phyloP scores from a whole-genome alignment of 148 eudicot genomes.

The Suaeda aralocaspica region DNA sequence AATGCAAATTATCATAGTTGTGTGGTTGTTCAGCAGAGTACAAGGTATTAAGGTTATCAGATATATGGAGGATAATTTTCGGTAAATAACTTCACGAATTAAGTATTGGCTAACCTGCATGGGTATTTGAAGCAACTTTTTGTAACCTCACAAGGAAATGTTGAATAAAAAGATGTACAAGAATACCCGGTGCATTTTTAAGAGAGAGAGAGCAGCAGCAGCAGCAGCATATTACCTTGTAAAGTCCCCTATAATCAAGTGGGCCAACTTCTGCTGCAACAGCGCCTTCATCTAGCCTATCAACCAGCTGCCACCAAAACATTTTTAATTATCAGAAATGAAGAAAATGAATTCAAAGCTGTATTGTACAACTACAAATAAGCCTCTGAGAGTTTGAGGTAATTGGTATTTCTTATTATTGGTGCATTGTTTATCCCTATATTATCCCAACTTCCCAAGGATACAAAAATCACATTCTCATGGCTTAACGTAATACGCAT shows the following conservation, averaged over 20 bases:
- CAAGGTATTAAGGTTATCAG: too few relatives aligned
- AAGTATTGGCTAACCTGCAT: too few relatives aligned
- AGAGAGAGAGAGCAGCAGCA: too few relatives aligned
- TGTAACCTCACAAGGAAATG: too few relatives aligned
- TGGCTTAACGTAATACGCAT: background rate
- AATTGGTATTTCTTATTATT: background rate
- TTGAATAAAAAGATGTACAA: too few relatives aligned
- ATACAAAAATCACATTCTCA: background rate
- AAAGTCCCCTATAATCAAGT: constrained; percentile 93
- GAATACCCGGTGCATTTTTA: too few relatives aligned
- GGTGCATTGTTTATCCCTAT: background rate
- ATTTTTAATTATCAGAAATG: background rate
- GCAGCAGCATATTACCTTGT: constrained; percentile 66
- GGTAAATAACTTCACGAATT: too few relatives aligned
- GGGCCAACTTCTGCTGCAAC: constrained; percentile 77
- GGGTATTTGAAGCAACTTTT: too few relatives aligned
- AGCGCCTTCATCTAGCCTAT: constrained; percentile 85
- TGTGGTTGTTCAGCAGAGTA: too few relatives aligned
- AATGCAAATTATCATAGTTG: too few relatives aligned
- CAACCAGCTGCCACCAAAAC: constrained; percentile 66
- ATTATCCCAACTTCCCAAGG: background rate
- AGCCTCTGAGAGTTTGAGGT: background rate
- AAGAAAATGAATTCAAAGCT: background rate
- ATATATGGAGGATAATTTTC: too few relatives aligned
- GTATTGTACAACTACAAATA: background rate